phyloP scores from a whole-genome alignment of 768 basidiomycete genomes.

The Rhizopogon vulgaris region DNA sequence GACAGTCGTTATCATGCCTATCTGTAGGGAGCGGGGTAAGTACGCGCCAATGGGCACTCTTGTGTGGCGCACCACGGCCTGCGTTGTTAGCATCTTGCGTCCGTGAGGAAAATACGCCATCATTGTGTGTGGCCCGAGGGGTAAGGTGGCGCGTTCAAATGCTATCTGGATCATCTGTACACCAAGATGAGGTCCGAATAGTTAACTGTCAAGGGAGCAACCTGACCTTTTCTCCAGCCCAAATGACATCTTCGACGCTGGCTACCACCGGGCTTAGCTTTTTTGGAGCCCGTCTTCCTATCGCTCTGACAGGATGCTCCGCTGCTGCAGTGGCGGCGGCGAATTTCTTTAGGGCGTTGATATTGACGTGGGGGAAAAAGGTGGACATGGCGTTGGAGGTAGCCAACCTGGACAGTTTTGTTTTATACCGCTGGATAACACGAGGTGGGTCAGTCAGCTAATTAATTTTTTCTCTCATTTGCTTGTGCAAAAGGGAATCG shows the following conservation, averaged over 20 bases:
- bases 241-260: slow-evolving; percentile 17
- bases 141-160: slow-evolving; percentile 20
- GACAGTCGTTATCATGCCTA: slow-evolving; percentile 24
- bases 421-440: slow-evolving; percentile 4
- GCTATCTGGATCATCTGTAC: slow-evolving; percentile 24
- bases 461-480: neutral
- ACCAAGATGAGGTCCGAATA: neutral
- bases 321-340: slow-evolving; percentile 18
- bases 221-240: slow-evolving; percentile 25
- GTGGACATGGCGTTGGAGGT: slow-evolving; percentile 6
- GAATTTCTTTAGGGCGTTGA: slow-evolving; percentile 20
- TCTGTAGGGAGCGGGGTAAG: slow-evolving; percentile 10
- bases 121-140: slow-evolving; percentile 23
- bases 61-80: slow-evolving; percentile 19
- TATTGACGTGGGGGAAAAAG: slow-evolving; percentile 23
- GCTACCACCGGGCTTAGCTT: slow-evolving; percentile 15
- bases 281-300: slow-evolving; percentile 4
- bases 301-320: slow-evolving; percentile 12
- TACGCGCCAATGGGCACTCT: neutral
- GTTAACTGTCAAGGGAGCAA: neutral
- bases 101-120: slow-evolving; percentile 25
- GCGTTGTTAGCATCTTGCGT: slow-evolving; percentile 21
- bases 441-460: slow-evolving; percentile 5
- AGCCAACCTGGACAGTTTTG: neutral
- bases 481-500: slow-evolving; percentile 1